Evolutionary conservation across 208 protist genomes (phyloP), one percentile per base, ranked within the genome.

Genomic region (Leishmania guyanensis): DNA sequence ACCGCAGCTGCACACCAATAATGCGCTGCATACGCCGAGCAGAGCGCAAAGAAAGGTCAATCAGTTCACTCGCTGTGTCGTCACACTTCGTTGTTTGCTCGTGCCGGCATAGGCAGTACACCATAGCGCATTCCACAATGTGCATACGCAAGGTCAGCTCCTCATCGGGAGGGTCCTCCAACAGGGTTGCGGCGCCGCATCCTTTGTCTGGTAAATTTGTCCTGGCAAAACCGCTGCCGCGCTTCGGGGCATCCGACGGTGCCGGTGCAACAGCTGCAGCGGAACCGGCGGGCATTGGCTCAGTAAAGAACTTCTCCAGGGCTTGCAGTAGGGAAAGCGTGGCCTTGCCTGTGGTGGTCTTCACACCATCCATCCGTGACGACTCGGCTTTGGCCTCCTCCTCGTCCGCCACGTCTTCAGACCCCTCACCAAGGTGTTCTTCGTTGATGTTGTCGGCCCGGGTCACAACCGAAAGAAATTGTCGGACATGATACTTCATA

Each of bases 41-140:
- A 22, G 46, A 76, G 51, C 72, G 46, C 72, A 76, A 43, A 1
- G 72, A 29, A 5, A 76, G 46, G 16, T 76, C 48, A 3, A 76
- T 29, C 3, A 73, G 39, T 14, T 53, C 69, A 54, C 43, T 29
- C 4, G 69, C 29, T 53, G 69, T 46, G 22, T 12, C 22, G 46
- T 51, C 43, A 54, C 39, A 3, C 9, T 22, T 73, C 46, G 39
- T 26, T 29, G 3, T 26, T 17, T 73, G 22, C 9, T 50, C 39
- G 72, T 48, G 53, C 51, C n/a, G 29, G 12, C n/a, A 33, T n/a
- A 54, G 5, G 72, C 72, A 76, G 72, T 76, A 62, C 33, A 76
- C 72, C 12, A 76, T 62, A 8, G 72, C 51, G 29, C 48, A 62
- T 22, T 76, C 72, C 33, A 62, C 72, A 29, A 76, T 33, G 50